These are phyloP conservation scores for Moringa oleifera DNA, from an alignment of 345 rosid species.

Conservation along the genomic window DNA sequence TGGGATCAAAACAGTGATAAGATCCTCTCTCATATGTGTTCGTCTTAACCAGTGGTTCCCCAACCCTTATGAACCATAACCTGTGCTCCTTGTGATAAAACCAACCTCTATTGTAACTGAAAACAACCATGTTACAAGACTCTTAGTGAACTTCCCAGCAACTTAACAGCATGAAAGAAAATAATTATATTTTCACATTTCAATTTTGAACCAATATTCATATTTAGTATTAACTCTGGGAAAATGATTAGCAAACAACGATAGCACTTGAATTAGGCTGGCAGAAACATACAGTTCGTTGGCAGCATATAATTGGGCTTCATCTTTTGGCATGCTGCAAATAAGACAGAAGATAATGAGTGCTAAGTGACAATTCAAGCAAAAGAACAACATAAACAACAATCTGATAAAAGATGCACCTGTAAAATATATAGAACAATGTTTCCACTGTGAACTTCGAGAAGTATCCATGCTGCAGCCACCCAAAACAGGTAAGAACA, in stretches of 20 bases:
- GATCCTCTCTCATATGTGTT: constrained; percentile 73
- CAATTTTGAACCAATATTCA: too few relatives aligned
- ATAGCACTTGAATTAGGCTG: too few relatives aligned
- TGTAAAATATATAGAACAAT: constrained; percentile 84
- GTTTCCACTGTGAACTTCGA: constrained; percentile 66
- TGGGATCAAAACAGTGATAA: constrained; percentile 85
- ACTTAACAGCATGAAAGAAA: neutral
- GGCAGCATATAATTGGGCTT: constrained; percentile 87
- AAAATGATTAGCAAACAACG: too few relatives aligned
- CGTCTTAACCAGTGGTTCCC: constrained; percentile 86
- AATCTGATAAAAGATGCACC: constrained; percentile 32
- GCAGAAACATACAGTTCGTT: constrained; percentile 81
- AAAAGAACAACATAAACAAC: neutral
- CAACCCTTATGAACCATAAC: constrained; percentile 70
- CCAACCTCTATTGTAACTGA: constrained; percentile 89
- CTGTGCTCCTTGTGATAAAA: constrained; percentile 86
- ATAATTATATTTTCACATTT: neutral
- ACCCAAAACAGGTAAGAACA: constrained; percentile 10
- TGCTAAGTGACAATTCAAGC: neutral
- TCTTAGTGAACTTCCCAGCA: neutral
- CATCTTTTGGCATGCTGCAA: constrained; percentile 97
- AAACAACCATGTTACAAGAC: constrained; percentile 13
- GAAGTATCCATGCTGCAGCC: constrained; percentile 80
- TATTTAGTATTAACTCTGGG: too few relatives aligned
- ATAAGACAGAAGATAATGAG: constrained; percentile 3